Conservation (phyloP, 768 basidiomycete species). For the Lactarius quietus region DNA sequence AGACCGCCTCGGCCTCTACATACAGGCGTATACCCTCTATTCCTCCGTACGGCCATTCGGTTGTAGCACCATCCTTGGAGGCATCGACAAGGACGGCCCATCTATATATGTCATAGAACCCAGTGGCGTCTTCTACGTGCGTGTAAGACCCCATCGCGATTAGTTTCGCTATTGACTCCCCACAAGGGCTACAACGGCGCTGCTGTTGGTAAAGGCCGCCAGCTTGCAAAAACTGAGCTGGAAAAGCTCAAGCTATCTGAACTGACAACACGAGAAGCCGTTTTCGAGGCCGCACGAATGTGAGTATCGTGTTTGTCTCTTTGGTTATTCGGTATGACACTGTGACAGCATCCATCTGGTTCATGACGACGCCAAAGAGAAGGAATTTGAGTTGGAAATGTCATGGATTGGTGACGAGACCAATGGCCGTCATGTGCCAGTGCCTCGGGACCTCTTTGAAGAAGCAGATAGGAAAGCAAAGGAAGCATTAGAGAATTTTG, state of each 20-base stretch:
- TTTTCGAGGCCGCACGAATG: slow-evolving; percentile 94
- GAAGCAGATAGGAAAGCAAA: slow-evolving; percentile 89
- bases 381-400: slow-evolving; percentile 97
- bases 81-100: slow-evolving; percentile 86
- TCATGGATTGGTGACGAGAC: slow-evolving; percentile 93
- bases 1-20: slow-evolving; percentile 82
- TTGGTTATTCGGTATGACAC: slow-evolving; percentile 3
- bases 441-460: slow-evolving; percentile 78
- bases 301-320: slow-evolving; percentile 40
- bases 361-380: slow-evolving; percentile 97
- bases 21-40: slow-evolving; percentile 95
- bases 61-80: slow-evolving; percentile 86
- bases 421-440: slow-evolving; percentile 69
- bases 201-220: slow-evolving; percentile 97
- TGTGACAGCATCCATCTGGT: slow-evolving; percentile 84
- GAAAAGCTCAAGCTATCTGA: slow-evolving; percentile 91
- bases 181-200: slow-evolving; percentile 88
- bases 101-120: slow-evolving; percentile 89
- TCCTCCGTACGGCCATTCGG: slow-evolving; percentile 98
- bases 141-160: slow-evolving; percentile 30
- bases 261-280: slow-evolving; percentile 78
- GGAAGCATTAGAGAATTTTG: slow-evolving; percentile 72
- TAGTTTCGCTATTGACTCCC: not conserved
- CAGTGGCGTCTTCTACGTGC: slow-evolving; percentile 84
- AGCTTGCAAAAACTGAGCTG: slow-evolving; percentile 95